These are phyloP conservation scores for Dimargaris cristalligena DNA, from an alignment of 192 early-diverging fungal genomes.

Conservation along the genomic window DNA sequence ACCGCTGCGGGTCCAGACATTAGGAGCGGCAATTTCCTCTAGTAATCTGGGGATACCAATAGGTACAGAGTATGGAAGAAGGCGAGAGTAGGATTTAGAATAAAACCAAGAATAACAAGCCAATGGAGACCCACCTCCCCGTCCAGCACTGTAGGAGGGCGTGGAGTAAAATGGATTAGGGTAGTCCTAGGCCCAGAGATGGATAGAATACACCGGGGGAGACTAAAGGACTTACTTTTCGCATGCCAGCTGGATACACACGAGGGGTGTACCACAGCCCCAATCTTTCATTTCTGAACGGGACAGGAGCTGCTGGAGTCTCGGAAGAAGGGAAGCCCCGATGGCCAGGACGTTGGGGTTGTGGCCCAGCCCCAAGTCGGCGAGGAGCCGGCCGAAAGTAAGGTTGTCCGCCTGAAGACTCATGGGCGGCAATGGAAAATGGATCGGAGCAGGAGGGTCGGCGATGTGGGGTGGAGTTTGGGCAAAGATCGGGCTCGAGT, in stretches of 20 bases:
- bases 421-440: too few relatives aligned
- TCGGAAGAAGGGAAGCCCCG: not conserved
- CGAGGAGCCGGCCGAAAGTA: too few relatives aligned
- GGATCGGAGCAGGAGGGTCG: too few relatives aligned
- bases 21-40: not conserved
- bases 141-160: not conserved
- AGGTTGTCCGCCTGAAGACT: too few relatives aligned
- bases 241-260: constrained; percentile 8
- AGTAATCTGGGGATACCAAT: not conserved
- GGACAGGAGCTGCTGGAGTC: not conserved
- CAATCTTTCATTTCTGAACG: not conserved
- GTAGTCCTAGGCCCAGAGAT: not conserved
- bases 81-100: not conserved
- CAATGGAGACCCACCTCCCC: not conserved
- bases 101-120: not conserved
- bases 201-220: not conserved
- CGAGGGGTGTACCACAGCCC: not conserved
- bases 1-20: not conserved
- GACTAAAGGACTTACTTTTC: not conserved
- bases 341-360: not conserved
- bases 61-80: not conserved
- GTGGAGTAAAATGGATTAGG: not conserved
- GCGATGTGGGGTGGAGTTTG: too few relatives aligned
- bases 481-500: too few relatives aligned
- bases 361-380: too few relatives aligned